Base-by-base conservation (phyloP, 495 filamentous ascomycete species). In the Xylaria nigripes region DNA sequence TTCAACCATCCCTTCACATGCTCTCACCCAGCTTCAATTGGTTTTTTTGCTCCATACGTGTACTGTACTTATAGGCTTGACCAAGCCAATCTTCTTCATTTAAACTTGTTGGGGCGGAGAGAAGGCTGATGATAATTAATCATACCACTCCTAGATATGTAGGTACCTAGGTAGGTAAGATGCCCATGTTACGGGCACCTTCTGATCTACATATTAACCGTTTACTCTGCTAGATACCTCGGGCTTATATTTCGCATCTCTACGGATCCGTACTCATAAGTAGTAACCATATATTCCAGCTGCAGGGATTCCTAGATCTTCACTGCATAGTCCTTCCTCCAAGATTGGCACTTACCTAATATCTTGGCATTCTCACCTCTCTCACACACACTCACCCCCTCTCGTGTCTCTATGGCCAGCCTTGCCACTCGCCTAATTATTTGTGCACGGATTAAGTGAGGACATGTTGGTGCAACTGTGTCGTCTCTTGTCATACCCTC, bases 81-180 rank as follows among this genome's bases (percentile, higher is more conserved):
- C 18, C 51, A 55, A 63, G 63, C 51, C 54, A 49, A 66, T 61
- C 47, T n/a, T n/a, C n/a, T n/a, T n/a, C n/a, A n/a, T n/a, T n/a
- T n/a, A n/a, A n/a, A n/a, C n/a, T n/a, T n/a, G n/a, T n/a, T n/a
- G n/a, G n/a, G n/a, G n/a, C n/a, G n/a, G n/a, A n/a, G n/a, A n/a
- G n/a, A n/a, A n/a, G n/a, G n/a, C n/a, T n/a, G n/a, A n/a, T n/a
- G n/a, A n/a, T n/a, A n/a, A n/a, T n/a, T n/a, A n/a, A n/a, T n/a
- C n/a, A n/a, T n/a, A n/a, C n/a, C n/a, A n/a, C n/a, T n/a, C n/a
- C n/a, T n/a, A n/a, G n/a, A n/a, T n/a, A n/a, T n/a, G n/a, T n/a
- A n/a, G n/a, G n/a, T n/a, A n/a, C n/a, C n/a, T n/a, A n/a, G n/a
- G n/a, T n/a, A n/a, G n/a, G n/a, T n/a, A n/a, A n/a, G n/a, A n/a